Conservation (phyloP, 345 rosid genomes). For the Salix suchowensis region DNA sequence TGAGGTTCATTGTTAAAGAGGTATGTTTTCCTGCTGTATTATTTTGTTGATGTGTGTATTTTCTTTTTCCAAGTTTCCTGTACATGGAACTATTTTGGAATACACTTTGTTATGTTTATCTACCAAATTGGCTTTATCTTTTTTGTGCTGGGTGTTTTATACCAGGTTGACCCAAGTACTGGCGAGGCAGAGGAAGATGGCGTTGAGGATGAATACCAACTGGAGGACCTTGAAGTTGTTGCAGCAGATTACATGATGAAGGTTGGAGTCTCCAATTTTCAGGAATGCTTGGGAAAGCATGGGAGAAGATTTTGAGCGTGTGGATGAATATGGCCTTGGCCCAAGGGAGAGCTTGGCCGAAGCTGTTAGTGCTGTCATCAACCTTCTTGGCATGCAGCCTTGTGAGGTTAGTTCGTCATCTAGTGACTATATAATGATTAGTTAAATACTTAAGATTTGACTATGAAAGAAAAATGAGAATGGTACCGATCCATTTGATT, state of each 20-base stretch:
- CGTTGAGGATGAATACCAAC: slow-evolving; percentile 94
- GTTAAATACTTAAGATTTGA: not conserved
- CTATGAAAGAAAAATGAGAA: not conserved
- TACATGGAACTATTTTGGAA: not conserved
- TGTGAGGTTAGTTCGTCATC: slow-evolving; percentile 66
- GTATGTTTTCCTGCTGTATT: slow-evolving; percentile 29
- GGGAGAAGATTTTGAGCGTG: slow-evolving; percentile 67
- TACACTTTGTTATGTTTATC: not conserved
- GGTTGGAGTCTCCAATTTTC: slow-evolving; percentile 88
- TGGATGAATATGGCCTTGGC: slow-evolving; percentile 96
- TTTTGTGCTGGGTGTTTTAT: not conserved
- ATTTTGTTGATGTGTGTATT: not conserved
- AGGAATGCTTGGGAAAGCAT: slow-evolving; percentile 96
- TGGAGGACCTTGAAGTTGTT: slow-evolving; percentile 93
- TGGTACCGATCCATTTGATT: not conserved
- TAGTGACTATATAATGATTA: not conserved
- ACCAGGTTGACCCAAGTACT: slow-evolving; percentile 81
- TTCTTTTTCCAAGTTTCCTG: not conserved
- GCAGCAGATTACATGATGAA: slow-evolving; percentile 86
- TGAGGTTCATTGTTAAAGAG: slow-evolving; percentile 92
- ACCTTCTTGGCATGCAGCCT: slow-evolving; percentile 98
- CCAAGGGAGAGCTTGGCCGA: slow-evolving; percentile 83
- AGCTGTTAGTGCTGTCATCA: slow-evolving; percentile 77
- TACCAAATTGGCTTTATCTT: not conserved
- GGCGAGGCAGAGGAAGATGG: slow-evolving; percentile 96